phyloP scores from a whole-genome alignment of 768 basidiomycete species.

The Boletus subparvulus region DNA sequence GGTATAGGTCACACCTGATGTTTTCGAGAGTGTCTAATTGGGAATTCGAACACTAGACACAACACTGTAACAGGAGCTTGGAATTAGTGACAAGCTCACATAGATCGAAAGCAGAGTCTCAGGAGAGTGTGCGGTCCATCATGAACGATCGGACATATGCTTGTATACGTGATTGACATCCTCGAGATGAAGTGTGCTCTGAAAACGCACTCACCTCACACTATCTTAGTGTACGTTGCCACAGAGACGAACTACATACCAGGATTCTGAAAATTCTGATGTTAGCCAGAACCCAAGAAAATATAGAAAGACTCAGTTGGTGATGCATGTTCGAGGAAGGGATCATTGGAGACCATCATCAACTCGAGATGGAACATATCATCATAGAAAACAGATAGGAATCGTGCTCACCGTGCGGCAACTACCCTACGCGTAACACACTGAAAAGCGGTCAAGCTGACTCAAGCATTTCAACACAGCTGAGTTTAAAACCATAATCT shows the following conservation, averaged over 20 bases:
- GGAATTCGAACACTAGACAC: no score
- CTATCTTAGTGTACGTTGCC: not conserved
- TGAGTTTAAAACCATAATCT: no score
- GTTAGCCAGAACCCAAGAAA: slow-evolving; percentile 20
- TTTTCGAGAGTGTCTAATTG: no score
- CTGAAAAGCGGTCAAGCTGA: not conserved
- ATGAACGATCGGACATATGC: slow-evolving; percentile 71
- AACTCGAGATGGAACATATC: slow-evolving; percentile 72
- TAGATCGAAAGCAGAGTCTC: slow-evolving; percentile 33
- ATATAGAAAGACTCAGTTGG: slow-evolving; percentile 42
- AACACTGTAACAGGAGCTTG: not conserved
- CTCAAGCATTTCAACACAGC: no score
- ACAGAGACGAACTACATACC: not conserved
- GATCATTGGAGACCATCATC: slow-evolving; percentile 71
- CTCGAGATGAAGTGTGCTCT: slow-evolving; percentile 22
- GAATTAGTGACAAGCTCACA: slow-evolving; percentile 4
- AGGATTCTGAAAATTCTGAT: no score
- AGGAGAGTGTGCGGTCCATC: slow-evolving; percentile 53
- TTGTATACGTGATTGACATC: slow-evolving; percentile 61
- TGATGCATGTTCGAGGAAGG: slow-evolving; percentile 77
- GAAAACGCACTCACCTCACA: slow-evolving; percentile 8
- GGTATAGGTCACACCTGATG: no score
- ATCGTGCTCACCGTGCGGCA: slow-evolving; percentile 33
- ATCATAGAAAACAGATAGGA: slow-evolving; percentile 42
- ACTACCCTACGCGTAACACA: no score